Evolutionary conservation across 352 stramenopile genomes (phyloP).

Genomic region (Globisporangium cederbergense): DNA sequence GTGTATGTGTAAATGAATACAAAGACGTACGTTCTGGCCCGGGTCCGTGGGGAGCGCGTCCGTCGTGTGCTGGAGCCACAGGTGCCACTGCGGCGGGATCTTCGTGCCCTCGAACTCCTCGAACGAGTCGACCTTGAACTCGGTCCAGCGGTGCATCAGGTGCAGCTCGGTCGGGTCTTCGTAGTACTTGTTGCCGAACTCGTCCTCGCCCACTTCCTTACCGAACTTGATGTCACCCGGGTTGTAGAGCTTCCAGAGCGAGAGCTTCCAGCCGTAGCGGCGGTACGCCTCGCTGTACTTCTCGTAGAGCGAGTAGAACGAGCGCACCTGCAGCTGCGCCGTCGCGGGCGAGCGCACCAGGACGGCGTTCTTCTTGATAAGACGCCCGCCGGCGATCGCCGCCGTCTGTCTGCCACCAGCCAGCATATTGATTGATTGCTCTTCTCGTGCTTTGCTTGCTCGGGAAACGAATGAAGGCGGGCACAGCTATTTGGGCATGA

Average conservation of each 20-base stretch:
- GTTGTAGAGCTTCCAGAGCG: conserved; percentile 89
- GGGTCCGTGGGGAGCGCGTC: conserved; percentile 58
- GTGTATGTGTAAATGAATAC: not conserved
- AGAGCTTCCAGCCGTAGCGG: conserved; percentile 76
- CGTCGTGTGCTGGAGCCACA: conserved; percentile 83
- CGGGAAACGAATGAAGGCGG: conserved; percentile 9
- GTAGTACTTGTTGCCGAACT: conserved; percentile 88
- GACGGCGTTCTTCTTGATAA: conserved; percentile 23
- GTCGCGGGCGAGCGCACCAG: not conserved
- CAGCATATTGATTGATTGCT: conserved; percentile 10
- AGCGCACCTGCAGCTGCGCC: conserved; percentile 42
- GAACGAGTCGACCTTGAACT: conserved; percentile 77
- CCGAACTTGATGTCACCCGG: conserved; percentile 87
- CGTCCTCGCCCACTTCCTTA: conserved; percentile 71
- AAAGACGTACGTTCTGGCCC: conserved; percentile 54
- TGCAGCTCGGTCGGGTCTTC: conserved; percentile 77
- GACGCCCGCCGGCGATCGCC: conserved; percentile 33
- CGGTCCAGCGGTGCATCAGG: conserved; percentile 79
- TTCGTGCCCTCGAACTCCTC: conserved; percentile 77
- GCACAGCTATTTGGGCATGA: not conserved
- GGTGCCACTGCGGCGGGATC: conserved; percentile 79
- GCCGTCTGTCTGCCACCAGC: conserved; percentile 19
- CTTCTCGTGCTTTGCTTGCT: not conserved
- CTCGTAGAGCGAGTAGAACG: conserved; percentile 73
- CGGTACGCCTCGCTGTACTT: conserved; percentile 84